Percentiles rank a stretch among this genome's conserved stretches.
These are phyloP conservation scores for Monosporascus sp. DNA, from an alignment of 2,329 filamentous ascomycete species.

Conservation along the genomic window DNA sequence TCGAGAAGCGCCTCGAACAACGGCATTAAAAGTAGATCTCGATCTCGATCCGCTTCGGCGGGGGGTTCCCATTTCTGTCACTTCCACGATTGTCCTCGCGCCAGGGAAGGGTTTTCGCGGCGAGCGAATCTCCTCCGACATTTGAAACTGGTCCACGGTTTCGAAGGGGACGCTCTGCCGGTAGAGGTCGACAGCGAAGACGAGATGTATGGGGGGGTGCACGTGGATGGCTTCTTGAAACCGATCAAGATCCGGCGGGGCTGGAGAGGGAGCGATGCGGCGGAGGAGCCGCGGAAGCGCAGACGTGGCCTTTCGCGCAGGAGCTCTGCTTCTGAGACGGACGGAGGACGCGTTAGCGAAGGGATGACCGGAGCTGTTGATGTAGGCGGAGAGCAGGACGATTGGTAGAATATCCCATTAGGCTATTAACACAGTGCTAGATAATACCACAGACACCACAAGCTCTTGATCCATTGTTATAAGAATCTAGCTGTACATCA, in stretches of 20 bases:
- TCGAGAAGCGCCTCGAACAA: background rate
- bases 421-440: background rate
- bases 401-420: background rate
- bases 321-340: background rate
- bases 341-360: background rate
- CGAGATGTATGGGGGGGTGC: conserved; percentile 57
- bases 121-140: conserved; percentile 36
- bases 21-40: conserved; percentile 11
- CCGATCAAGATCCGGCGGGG: conserved; percentile 45
- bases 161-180: conserved; percentile 21
- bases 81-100: conserved; percentile 30
- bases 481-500: background rate
- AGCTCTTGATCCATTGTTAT: background rate
- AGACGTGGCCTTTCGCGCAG: conserved; percentile 1
- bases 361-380: conserved; percentile 1
- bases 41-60: conserved; percentile 15
- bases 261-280: conserved; percentile 38
- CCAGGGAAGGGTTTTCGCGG: conserved; percentile 31
- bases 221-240: conserved; percentile 62
- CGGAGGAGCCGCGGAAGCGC: conserved; percentile 12
- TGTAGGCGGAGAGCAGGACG: conserved; percentile 1
- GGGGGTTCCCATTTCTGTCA: conserved; percentile 29
- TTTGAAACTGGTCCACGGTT: conserved; percentile 36
- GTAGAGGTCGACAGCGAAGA: conserved; percentile 39
- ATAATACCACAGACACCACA: background rate